Evolutionary conservation across 2,329 filamentous ascomycete genomes (phyloP).

Genomic region (Sporothrix pallida): DNA sequence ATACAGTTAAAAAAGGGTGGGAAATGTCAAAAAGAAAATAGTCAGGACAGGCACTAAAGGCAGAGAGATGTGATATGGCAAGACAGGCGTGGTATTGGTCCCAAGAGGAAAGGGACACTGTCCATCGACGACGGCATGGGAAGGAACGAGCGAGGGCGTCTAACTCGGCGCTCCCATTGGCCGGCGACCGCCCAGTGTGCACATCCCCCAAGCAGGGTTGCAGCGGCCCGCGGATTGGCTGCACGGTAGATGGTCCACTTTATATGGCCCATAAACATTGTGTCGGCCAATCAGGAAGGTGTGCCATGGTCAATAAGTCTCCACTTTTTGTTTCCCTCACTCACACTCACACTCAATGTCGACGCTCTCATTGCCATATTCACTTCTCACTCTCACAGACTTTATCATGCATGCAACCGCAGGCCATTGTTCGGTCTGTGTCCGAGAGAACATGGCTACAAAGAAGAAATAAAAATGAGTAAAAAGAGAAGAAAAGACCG

Average conservation of each 20-base stretch:
- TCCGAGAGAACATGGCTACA: background rate
- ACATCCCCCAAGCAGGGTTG: constrained; percentile 14
- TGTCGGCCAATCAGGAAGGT: background rate
- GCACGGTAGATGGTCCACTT: background rate
- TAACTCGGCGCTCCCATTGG: constrained; percentile 36
- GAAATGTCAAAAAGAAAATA: too few relatives aligned
- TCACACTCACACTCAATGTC: background rate
- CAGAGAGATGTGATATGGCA: constrained; percentile 4
- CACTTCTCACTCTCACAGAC: background rate
- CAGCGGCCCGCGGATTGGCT: constrained; percentile 29
- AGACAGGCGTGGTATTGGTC: constrained; percentile 2
- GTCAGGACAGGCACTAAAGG: background rate
- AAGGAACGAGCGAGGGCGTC: constrained; percentile 29
- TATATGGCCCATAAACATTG: background rate
- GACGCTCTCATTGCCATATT: background rate
- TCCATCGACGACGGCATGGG: background rate
- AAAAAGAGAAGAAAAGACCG: background rate
- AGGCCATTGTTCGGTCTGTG: constrained; percentile 13
- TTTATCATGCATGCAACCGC: constrained; percentile 16
- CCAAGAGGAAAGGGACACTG: constrained; percentile 1
- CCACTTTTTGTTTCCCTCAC: background rate
- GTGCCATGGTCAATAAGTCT: background rate
- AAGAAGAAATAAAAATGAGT: background rate
- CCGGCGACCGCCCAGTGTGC: constrained; percentile 1
- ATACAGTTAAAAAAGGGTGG: background rate